Base-by-base conservation (phyloP, 495 filamentous ascomycete species). In the Bacidia rubella region DNA sequence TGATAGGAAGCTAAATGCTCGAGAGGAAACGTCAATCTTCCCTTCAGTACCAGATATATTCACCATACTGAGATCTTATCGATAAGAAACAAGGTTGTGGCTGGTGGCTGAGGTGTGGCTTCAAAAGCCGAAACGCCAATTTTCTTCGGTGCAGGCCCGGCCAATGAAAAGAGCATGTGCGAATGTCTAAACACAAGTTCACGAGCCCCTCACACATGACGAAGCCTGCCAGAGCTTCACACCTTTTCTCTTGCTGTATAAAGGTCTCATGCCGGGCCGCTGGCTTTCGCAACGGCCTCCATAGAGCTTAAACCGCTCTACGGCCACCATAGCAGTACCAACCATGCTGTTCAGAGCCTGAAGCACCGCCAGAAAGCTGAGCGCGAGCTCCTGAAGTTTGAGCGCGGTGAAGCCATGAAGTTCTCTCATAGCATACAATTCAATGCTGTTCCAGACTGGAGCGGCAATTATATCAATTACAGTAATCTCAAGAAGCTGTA, bases 371-470 rank as follows among this genome's bases (percentile, higher is more conserved):
- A 54, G 42, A 45, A 42, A 51, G 39, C 29, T 48, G 54, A 62
- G 55, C 51, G 53, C 22, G 53, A 54, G 54, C 54, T 60, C 51
- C 60, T 42, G 26, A 56, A 51, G 3, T 57, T 56, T 41, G 60
- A 60, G 44, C 47, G 55, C 40, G 15, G 39, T 77, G 54, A 66
- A 78, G 63, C 89, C 57, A 99, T 99, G 92, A 97, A 96, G 79
- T 99, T 99, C 75, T 96, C 92, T 47, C 92, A 97, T 65, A 97
- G 93, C 69, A 81, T 99, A 58, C 92, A 99, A 71, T 99, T 99
- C 70, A 99, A 99, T 69, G 88, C 92, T 52, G 93, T 99, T 52
- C 92, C 93, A 20, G 92, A 99, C 64, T 99, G 92, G 92, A 96
- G 89, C 70, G 85, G 81, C 56, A 79, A 95, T 67, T 99, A 99